Conservation (phyloP, 2,329 filamentous ascomycete genomes). For the Colletotrichum sp. region DNA sequence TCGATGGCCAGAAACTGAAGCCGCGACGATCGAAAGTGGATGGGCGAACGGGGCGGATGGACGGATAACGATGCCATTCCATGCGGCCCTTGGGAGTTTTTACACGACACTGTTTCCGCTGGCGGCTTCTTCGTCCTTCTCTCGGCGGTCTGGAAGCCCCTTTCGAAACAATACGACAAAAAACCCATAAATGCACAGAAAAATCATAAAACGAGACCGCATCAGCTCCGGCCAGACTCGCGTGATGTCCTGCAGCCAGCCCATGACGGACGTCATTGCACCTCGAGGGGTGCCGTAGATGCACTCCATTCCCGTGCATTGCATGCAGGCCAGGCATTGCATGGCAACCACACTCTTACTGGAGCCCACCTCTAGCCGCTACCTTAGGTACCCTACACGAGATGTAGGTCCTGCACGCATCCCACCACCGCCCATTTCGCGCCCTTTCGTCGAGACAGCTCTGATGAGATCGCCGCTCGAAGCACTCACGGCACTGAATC, state of each 20-base stretch:
- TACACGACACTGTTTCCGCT: not conserved
- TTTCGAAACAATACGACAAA: not conserved
- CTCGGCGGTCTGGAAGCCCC: not conserved
- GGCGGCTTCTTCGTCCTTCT: not conserved
- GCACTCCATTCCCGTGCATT: conserved; percentile 17
- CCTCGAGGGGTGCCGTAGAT: conserved; percentile 10
- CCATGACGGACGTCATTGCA: conserved; percentile 14
- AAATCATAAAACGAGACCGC: not conserved
- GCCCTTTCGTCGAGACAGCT: not conserved
- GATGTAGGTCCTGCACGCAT: not conserved
- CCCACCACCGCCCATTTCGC: not conserved
- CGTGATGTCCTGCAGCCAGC: conserved; percentile 13
- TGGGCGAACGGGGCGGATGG: not conserved
- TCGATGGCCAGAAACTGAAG: conserved; percentile 3
- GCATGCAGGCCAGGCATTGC: conserved; percentile 7
- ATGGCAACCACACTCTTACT: not conserved
- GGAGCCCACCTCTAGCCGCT: not conserved
- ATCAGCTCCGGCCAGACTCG: not conserved
- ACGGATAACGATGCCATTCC: not conserved
- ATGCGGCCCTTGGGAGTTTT: not conserved
- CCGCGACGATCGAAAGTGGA: conserved; percentile 13
- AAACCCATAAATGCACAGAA: not conserved
- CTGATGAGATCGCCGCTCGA: not conserved
- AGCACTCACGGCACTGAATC: not conserved
- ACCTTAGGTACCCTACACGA: not conserved